phyloP scores from a whole-genome alignment of 495 filamentous ascomycete species.

The Apiosordaria backusii region DNA sequence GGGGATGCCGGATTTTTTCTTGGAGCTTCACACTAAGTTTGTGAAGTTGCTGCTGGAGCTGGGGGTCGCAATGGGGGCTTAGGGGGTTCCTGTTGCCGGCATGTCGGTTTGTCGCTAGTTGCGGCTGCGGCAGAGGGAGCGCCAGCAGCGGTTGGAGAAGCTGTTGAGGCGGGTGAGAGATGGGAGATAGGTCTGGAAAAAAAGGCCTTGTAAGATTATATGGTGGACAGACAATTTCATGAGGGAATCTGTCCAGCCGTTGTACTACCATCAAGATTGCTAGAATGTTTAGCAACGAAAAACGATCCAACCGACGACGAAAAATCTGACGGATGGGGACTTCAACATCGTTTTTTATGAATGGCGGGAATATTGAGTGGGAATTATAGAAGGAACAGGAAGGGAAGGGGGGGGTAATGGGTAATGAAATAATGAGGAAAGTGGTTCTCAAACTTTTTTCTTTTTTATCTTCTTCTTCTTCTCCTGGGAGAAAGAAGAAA shows the following conservation, averaged over 20 bases:
- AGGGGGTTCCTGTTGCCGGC: slow-evolving; percentile 10
- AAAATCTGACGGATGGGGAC: too few species aligned
- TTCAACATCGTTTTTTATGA: too few species aligned
- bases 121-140: neutral
- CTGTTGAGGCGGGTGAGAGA: neutral
- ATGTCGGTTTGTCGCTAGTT: neutral
- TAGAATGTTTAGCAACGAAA: too few species aligned
- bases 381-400: neutral
- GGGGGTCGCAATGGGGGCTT: slow-evolving; percentile 47
- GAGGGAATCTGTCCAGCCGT: too few species aligned
- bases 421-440: neutral
- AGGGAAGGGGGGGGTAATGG: neutral
- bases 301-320: too few species aligned
- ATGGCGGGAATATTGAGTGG: too few species aligned
- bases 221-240: too few species aligned
- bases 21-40: slow-evolving; percentile 79
- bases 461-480: neutral
- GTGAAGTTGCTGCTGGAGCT: slow-evolving; percentile 68
- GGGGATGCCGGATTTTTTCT: slow-evolving; percentile 81
- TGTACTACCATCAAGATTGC: neutral
- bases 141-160: neutral
- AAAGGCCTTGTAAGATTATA: neutral
- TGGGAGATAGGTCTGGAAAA: neutral
- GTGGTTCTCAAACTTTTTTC: neutral
- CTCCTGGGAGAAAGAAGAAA: neutral